Base-by-base conservation (phyloP, 2,329 filamentous ascomycete genomes). In the Claviceps spartinae region DNA sequence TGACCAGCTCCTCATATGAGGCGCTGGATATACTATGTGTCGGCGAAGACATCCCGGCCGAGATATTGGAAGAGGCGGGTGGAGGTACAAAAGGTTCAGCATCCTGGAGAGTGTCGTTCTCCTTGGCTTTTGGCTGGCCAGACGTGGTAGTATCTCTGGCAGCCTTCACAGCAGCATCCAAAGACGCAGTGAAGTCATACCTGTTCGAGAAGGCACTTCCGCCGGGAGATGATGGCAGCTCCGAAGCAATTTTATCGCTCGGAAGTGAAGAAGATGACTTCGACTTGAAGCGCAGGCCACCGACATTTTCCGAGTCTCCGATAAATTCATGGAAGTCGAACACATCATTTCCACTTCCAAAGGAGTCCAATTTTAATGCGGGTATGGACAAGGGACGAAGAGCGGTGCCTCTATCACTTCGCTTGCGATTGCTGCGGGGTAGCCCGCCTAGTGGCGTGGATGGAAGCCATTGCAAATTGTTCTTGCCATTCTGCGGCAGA, bases 121-220 rank as follows among this genome's bases (percentile, higher is more conserved):
- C 71, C 65, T 82, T 78, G 16, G 30, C 34, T 30, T 45, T 53
- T 37, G 14, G 3, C 26, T 50, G 48, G 13, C 43, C 42, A 56
- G 76, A 72, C 57, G 78, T 69, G 14, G 74, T 1, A 34, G 30
- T 57, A 57, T 81, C 81, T 63, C 87, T 86, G 47, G 85, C 83
- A 30, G 80, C 83, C 62, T 84, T 82, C 64, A 91, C 85, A 13
- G 88, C 89, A 49, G 89, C 88, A 50, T 78, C 83, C 34, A 97
- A 76, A 0, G 93, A 97, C n/a, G 88, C 88, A 55, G 86, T 84
- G 66, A 98, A 97, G 70, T 97, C 91, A 66, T 98, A 98, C 51
- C 93, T 85, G 67, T 90, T 90, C 47, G 88, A 86, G 66, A 97
- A 96, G 18, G 84, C 86, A 60, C 86, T 82, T 26, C 82, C 81